Evolutionary conservation across 2,329 filamentous ascomycete genomes (phyloP).

Genomic region (Amauroascus niger): DNA sequence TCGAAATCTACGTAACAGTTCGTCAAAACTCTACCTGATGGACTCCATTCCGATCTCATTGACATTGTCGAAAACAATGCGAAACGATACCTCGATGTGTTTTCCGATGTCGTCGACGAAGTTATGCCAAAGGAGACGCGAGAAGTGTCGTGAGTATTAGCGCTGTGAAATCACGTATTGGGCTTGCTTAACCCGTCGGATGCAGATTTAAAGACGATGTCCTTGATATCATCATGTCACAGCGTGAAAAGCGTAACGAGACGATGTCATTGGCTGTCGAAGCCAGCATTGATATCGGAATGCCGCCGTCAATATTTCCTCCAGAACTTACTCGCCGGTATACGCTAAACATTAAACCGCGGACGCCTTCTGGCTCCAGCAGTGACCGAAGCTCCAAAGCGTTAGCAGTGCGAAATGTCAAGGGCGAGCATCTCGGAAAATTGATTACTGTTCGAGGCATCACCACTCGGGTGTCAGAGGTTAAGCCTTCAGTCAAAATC

Average conservation of each 20-base stretch:
- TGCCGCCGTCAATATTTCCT: constrained; percentile 71
- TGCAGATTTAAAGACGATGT: constrained; percentile 90
- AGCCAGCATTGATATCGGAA: constrained; percentile 52
- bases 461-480: constrained; percentile 87
- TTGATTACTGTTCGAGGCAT: constrained; percentile 94
- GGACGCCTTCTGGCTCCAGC: constrained; percentile 60
- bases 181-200: constrained; percentile 20
- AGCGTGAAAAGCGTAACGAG: constrained; percentile 77
- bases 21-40: constrained; percentile 60
- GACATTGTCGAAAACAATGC: constrained; percentile 83
- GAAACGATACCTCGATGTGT: constrained; percentile 86
- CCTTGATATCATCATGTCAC: constrained; percentile 89
- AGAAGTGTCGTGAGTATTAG: constrained; percentile 58
- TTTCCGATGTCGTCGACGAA: constrained; percentile 80
- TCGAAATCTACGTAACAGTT: constrained; percentile 46
- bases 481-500: constrained; percentile 94
- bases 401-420: constrained; percentile 84
- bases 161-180: background rate
- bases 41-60: constrained; percentile 57
- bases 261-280: constrained; percentile 60
- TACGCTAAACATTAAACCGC: constrained; percentile 90
- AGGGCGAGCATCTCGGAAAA: constrained; percentile 82
- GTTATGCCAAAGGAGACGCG: constrained; percentile 68
- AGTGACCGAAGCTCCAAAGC: constrained; percentile 51
- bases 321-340: constrained; percentile 87